Evolutionary conservation across 129 eudicot species (phyloP).

Genomic region (Lactuca sativa): DNA sequence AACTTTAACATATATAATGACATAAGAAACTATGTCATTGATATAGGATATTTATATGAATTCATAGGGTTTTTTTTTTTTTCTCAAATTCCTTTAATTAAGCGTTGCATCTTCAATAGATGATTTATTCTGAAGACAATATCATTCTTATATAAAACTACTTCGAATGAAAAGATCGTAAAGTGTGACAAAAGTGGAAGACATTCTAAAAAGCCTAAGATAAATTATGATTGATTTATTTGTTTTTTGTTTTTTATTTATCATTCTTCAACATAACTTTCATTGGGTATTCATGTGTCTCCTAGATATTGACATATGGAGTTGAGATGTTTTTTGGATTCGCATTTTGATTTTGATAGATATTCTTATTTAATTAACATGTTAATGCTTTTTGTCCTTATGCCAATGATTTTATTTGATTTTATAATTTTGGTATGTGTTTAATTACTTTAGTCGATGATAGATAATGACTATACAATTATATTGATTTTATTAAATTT

Average conservation of each 20-base stretch:
- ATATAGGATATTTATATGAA: no score
- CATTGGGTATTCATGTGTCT: constrained; percentile 28
- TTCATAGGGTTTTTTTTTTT: no score
- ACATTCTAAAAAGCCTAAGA: constrained; percentile 11
- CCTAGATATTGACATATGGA: constrained; percentile 29
- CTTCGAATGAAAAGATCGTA: background rate
- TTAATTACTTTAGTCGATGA: background rate
- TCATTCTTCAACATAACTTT: constrained; percentile 19
- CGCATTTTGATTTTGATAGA: constrained; percentile 14
- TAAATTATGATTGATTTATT: constrained; percentile 11
- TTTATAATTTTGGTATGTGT: background rate
- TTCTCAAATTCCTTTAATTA: background rate
- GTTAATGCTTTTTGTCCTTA: constrained; percentile 12
- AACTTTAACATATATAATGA: no score
- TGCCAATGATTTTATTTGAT: background rate
- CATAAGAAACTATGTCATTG: no score
- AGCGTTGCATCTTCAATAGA: no score
- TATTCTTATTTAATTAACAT: constrained; percentile 7
- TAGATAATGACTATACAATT: no score
- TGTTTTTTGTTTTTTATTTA: constrained; percentile 9
- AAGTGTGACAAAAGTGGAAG: background rate
- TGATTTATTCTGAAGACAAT: background rate
- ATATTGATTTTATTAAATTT: background rate
- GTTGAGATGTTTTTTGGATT: constrained; percentile 26
- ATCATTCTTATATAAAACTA: background rate